Base-by-base conservation (phyloP, 148 eudicot species). In the Euryodendron excelsum region DNA sequence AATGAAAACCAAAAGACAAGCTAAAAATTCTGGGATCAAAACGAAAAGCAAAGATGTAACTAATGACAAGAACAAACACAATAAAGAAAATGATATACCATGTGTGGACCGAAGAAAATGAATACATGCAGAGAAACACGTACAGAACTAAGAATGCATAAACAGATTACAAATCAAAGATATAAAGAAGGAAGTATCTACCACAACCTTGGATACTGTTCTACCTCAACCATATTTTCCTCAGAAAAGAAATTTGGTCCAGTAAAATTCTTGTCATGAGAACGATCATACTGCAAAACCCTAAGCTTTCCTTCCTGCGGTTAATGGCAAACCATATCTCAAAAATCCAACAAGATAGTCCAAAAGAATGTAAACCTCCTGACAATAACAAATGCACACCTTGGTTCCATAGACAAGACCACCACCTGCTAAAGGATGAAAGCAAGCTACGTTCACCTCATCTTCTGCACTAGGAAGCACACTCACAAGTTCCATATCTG, bases 371-470 rank as follows among this genome's bases (percentile, higher is more conserved):
- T 50, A 30, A 52, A 33, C 17, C 3, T n/a, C 25, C 41, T 18
- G n/a, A 37, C 36, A 25, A 34, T 15, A 11, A 45, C 33, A 30
- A 28, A 70, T 31, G 52, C 50, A 27, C 25, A 82, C 85, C 85
- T 82, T 82, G 28, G 85, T 82, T 69, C 85, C 85, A 74, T 82
- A 82, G 28, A 79, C 81, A 73, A 82, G 74, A 21, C 85, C 85
- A 48, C 81, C 81, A 23, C 85, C 85, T 37, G 77, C 74, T 30
- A 23, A 74, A 67, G 85, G 85, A 53, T 82, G 85, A n/a, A 82
- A 82, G 71, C 85, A 78, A 68, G 85, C 85, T n/a, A 82, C 85
- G 60, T 82, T 82, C 30, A 82, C 85, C 81, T 82, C 85, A 47
- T 82, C 85, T 66, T 78, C 85, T 48, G 81, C 75, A 74, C 85